Evolutionary conservation across 2,329 filamentous ascomycete species (phyloP).

Genomic region (Fusarium veterinarium): DNA sequence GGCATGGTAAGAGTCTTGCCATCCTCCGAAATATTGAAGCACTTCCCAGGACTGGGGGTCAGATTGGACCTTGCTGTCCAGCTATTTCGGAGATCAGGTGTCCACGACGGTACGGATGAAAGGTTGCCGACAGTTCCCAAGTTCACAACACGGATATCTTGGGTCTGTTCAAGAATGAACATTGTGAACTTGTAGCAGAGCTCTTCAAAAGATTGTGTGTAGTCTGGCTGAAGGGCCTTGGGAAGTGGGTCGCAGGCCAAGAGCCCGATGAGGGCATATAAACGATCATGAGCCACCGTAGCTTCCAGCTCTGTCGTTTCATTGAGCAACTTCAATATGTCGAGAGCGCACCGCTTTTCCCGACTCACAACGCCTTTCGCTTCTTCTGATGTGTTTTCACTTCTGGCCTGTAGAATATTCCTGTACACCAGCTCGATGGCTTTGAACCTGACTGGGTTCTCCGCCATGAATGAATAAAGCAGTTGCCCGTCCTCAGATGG

Average conservation of each 20-base stretch:
- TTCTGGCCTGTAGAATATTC: not conserved
- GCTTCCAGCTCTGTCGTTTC: slow-evolving; percentile 22
- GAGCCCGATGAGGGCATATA: slow-evolving; percentile 16
- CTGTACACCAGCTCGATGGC: not conserved
- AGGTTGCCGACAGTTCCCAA: not conserved
- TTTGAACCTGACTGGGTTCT: slow-evolving; percentile 13
- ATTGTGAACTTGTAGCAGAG: not conserved
- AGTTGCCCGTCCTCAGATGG: slow-evolving; percentile 9
- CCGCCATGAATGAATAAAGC: not conserved
- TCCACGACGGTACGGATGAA: not conserved
- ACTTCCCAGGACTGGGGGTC: rapidly evolving
- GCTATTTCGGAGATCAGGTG: slow-evolving; percentile 8
- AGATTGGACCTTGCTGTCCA: slow-evolving; percentile 9
- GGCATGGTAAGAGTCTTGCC: not conserved
- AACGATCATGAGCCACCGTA: slow-evolving; percentile 16
- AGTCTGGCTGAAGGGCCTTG: not conserved
- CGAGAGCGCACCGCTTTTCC: slow-evolving; percentile 6
- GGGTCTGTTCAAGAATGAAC: not conserved
- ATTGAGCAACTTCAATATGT: not conserved
- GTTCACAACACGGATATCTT: not conserved
- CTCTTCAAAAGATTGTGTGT: not conserved
- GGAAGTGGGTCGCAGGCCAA: slow-evolving; percentile 14
- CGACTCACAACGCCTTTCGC: no score
- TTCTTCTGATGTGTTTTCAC: no score
- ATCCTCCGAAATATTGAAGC: not conserved